These are phyloP conservation scores for Amaranthus tricolor DNA, from an alignment of 179 eudicot species.

Conservation along the genomic window DNA sequence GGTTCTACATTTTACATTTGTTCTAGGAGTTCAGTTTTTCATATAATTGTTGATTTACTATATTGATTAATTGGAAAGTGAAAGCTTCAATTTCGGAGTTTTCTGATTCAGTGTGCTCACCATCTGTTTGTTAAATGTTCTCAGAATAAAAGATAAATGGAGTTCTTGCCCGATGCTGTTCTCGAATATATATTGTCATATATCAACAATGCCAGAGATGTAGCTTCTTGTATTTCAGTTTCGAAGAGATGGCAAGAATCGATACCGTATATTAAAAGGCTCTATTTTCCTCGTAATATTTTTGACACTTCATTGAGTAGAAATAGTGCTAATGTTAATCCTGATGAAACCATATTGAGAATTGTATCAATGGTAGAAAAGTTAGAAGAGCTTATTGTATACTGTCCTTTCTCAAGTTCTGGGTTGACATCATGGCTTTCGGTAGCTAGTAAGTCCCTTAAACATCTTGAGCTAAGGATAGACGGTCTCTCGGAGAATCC, in stretches of 20 bases:
- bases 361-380: conserved; percentile 46
- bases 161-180: conserved; percentile 73
- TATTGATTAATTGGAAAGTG: background rate
- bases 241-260: conserved; percentile 83
- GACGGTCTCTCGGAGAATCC: conserved; percentile 58
- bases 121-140: conserved; percentile 31
- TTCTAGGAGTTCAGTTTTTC: background rate
- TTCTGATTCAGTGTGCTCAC: background rate
- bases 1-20: background rate
- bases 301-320: conserved; percentile 40
- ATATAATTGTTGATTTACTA: background rate
- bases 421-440: conserved; percentile 75
- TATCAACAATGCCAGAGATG: conserved; percentile 78
- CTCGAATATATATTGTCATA: conserved; percentile 71
- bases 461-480: conserved; percentile 73
- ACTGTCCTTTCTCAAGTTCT: conserved; percentile 67
- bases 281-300: conserved; percentile 79
- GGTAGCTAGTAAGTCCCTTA: conserved; percentile 40
- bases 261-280: conserved; percentile 56
- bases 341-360: conserved; percentile 48
- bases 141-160: conserved; percentile 52
- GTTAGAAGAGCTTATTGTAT: conserved; percentile 80
- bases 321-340: conserved; percentile 22
- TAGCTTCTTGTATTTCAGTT: conserved; percentile 65
- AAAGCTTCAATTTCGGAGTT: background rate